Base-by-base conservation (phyloP, 108 stramenopile genomes). In the Pseudonitzschia multiseries region DNA sequence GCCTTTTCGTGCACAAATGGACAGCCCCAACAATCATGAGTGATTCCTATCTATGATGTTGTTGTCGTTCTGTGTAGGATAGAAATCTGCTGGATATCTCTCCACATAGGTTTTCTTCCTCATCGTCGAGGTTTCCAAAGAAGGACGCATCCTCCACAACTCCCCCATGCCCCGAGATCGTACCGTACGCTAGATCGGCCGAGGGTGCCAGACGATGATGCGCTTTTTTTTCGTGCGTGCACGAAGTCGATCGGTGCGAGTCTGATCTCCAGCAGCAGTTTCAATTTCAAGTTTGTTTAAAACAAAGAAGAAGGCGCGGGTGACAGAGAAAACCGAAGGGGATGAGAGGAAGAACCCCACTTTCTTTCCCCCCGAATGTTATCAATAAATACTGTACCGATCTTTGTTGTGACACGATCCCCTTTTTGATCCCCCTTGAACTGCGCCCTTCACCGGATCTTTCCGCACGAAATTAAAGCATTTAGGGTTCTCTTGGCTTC, bases 401-500 rank as follows among this genome's bases (percentile, higher is more conserved):
- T 48, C 12, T 14, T 48, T 48, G 46, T 48, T 14, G 18, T 48
- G 46, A 48, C 46, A 48, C 14, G 18, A 48, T 48, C 46, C 46
- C 46, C 46, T 18, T 48, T 43, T 31, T 31, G 64, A 13, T 68
- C 42, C 42, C 44, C 29, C 43, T 68, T 68, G 44, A 31, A 44
- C 66, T 50, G 48, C 44, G 27, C 66, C 8, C 15, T 42, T 18
- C 29, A 2, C 4, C 24, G 54, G 54, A 56, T 56, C 54, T 56
- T 56, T 36, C 24, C 26, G 54, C 54, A 22, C 24, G 54, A 9
- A 24, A 2, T 9, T 6, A 36, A 32, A n/a, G 36, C 22, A 65
- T 42, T n/a, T 65, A 31, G 44, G 41, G 48, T 44, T 44, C 66
- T 46, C 33, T 36, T 24, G 42, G 64, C 64, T 26, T 65, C 54